phyloP scores from a whole-genome alignment of 176 grass and related monocot genomes.

The Neostapfia colusana region DNA sequence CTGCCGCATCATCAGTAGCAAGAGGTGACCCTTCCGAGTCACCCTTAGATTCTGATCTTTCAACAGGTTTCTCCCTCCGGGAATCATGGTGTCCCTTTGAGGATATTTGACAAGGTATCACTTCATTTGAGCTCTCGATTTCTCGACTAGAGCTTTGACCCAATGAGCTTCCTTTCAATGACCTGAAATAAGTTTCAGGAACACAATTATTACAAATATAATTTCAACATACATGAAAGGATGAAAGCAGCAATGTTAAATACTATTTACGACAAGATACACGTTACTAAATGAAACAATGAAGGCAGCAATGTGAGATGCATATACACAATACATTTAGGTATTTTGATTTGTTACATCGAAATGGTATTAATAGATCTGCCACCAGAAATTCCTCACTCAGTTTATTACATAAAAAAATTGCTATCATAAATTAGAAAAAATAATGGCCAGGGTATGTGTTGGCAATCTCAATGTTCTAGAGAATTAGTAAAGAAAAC shows the following conservation, averaged over 20 bases:
- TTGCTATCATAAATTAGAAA: background rate
- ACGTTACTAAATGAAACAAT: background rate
- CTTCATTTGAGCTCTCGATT: conserved; percentile 49
- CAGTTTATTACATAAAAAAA: background rate
- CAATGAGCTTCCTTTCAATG: conserved; percentile 48
- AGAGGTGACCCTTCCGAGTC: conserved; percentile 52
- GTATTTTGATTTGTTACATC: too few relatives aligned
- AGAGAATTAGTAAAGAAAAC: background rate
- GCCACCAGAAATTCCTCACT: background rate
- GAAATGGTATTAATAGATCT: background rate
- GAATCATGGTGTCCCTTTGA: conserved; percentile 47
- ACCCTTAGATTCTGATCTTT: conserved; percentile 59
- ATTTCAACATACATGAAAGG: background rate
- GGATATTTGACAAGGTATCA: conserved; percentile 41
- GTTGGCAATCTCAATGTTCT: background rate
- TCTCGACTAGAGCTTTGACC: conserved; percentile 38
- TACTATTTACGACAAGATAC: conserved; percentile 6
- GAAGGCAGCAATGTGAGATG: conserved; percentile 6
- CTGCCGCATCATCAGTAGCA: conserved; percentile 46
- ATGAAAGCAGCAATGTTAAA: conserved; percentile 11
- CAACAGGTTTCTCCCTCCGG: conserved; percentile 48
- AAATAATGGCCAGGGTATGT: background rate
- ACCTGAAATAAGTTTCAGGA: conserved; percentile 36
- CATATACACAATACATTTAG: too few relatives aligned
- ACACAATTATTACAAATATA: conserved; percentile 39